phyloP scores from a whole-genome alignment of 768 basidiomycete genomes.

The Boletus rubroflammeus region DNA sequence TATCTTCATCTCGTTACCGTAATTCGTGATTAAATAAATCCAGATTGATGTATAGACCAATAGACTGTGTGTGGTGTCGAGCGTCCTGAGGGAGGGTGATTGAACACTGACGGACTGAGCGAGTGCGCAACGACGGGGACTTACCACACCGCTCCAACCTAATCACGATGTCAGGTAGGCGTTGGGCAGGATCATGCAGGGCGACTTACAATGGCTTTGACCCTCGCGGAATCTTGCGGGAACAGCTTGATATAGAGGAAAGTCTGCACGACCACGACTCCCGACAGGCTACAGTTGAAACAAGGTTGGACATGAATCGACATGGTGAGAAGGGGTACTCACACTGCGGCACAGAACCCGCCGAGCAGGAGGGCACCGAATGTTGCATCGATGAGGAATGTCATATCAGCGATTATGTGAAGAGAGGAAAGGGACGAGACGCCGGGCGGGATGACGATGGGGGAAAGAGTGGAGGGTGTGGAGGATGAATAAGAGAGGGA shows the following conservation, averaged over 20 bases:
- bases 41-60: conserved; percentile 41
- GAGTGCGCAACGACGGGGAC: not conserved
- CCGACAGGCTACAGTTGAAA: conserved; percentile 23
- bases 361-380: conserved; percentile 30
- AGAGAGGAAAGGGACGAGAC: not conserved
- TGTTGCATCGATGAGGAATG: conserved; percentile 15
- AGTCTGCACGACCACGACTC: conserved; percentile 25
- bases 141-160: conserved; percentile 30
- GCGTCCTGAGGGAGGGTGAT: conserved; percentile 12
- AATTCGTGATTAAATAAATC: conserved; percentile 43
- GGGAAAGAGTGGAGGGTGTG: not conserved
- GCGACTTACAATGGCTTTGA: conserved; percentile 24
- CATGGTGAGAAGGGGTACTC: not conserved
- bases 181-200: not conserved
- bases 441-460: not conserved
- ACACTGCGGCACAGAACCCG: conserved; percentile 30
- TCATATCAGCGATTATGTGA: conserved; percentile 4
- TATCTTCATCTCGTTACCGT: conserved; percentile 36
- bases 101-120: not conserved
- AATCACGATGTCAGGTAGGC: not conserved
- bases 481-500: not conserved
- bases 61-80: conserved; percentile 40
- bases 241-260: conserved; percentile 31
- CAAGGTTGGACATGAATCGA: not conserved
- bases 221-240: conserved; percentile 19